Percentiles rank a stretch among this genome's conserved stretches.
These are phyloP conservation scores for Candida sphagnicola DNA, from an alignment of 805 yeast genomes.

Conservation along the genomic window DNA sequence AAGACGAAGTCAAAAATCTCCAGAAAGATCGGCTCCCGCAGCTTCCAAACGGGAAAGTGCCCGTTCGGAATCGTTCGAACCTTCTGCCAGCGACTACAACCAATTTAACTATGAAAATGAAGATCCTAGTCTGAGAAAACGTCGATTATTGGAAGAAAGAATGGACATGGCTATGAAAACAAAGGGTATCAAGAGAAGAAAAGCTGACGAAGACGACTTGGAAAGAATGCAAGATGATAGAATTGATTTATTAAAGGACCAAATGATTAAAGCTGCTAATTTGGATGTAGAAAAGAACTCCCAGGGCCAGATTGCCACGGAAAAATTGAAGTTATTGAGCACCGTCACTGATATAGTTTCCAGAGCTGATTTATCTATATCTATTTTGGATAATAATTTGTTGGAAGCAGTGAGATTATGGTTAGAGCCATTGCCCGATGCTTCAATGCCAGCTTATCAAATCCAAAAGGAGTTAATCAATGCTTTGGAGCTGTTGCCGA, in stretches of 20 bases:
- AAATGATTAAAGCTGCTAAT: constrained; percentile 86
- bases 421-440: constrained; percentile 98
- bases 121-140: constrained; percentile 44
- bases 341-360: constrained; percentile 73
- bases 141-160: constrained; percentile 76
- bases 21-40: constrained; percentile 2
- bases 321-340: constrained; percentile 74
- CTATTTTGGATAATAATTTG: constrained; percentile 88
- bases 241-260: constrained; percentile 74
- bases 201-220: constrained; percentile 85
- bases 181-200: constrained; percentile 55
- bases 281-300: constrained; percentile 59
- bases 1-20: constrained; percentile 17
- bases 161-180: constrained; percentile 74
- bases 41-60: not conserved
- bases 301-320: constrained; percentile 65
- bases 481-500: constrained; percentile 75
- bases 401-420: constrained; percentile 92
- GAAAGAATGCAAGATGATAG: constrained; percentile 94
- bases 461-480: constrained; percentile 84
- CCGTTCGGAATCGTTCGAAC: constrained; percentile 7
- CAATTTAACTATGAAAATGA: constrained; percentile 17
- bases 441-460: constrained; percentile 94
- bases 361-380: constrained; percentile 83
- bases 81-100: constrained; percentile 20